Evolutionary conservation across 306 rosid genomes (phyloP).

Genomic region (Sindora glabra): DNA sequence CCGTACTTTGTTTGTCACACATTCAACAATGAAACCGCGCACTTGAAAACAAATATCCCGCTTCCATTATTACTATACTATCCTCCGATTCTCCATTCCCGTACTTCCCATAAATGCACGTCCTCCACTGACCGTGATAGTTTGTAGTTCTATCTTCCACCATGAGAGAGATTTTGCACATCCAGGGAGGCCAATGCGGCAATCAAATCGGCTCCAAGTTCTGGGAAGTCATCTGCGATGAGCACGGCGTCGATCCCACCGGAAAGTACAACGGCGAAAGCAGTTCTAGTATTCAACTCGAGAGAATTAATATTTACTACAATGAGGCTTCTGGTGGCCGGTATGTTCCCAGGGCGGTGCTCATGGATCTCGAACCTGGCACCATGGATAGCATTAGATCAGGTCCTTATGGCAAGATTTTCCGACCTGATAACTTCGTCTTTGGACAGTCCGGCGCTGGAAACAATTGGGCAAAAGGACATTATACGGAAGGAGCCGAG

Average conservation of each 20-base stretch:
- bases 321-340: conserved; percentile 91
- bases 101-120: background rate
- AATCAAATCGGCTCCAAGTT: conserved; percentile 95
- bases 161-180: conserved; percentile 88
- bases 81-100: conserved; percentile 28
- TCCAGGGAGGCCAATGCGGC: conserved; percentile 94
- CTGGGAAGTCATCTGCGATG: conserved; percentile 93
- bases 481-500: conserved; percentile 93
- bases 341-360: conserved; percentile 89
- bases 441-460: conserved; percentile 95
- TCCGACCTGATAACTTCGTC: conserved; percentile 86
- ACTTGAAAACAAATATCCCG: conserved; percentile 49
- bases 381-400: conserved; percentile 98
- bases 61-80: conserved; percentile 51
- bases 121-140: background rate
- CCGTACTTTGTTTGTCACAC: conserved; percentile 21
- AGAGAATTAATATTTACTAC: conserved; percentile 82
- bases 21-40: conserved; percentile 16
- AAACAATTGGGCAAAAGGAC: conserved; percentile 93
- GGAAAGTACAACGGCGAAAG: conserved; percentile 53
- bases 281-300: conserved; percentile 56
- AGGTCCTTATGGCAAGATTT: conserved; percentile 82
- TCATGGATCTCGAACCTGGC: conserved; percentile 91
- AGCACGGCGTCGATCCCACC: conserved; percentile 79
- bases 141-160: background rate